These are phyloP conservation scores for Puccinia coronata DNA, from an alignment of 1,284 basidiomycete genomes.

Conservation along the genomic window DNA sequence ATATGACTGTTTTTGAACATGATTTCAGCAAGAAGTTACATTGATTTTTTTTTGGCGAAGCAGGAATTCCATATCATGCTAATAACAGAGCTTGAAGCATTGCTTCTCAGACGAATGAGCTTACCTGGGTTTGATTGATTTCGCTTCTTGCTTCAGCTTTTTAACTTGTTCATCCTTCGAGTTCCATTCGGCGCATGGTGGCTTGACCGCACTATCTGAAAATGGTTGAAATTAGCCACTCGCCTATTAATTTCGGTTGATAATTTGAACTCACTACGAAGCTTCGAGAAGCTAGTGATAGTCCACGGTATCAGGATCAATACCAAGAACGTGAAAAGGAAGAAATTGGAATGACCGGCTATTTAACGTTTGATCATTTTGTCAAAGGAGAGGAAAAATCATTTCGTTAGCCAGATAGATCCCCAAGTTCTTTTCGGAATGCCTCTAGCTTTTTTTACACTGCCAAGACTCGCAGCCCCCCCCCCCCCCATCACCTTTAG, in stretches of 20 bases:
- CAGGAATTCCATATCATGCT: too few species aligned
- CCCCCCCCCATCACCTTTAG: too few species aligned
- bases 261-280: slow-evolving; percentile 20
- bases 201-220: slow-evolving; percentile 51
- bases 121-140: slow-evolving; percentile 32
- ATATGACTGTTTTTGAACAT: slow-evolving; percentile 60
- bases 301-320: slow-evolving; percentile 77
- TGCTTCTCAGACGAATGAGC: neutral
- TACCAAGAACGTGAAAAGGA: slow-evolving; percentile 79
- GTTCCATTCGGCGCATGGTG: slow-evolving; percentile 71
- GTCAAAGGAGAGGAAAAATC: neutral
- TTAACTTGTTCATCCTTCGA: slow-evolving; percentile 60
- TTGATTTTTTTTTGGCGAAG: neutral
- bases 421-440: neutral
- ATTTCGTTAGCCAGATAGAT: neutral
- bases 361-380: neutral
- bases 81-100: too few species aligned
- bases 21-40: neutral
- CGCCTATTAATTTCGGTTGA: neutral
- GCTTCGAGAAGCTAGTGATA: slow-evolving; percentile 62
- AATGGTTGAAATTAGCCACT: slow-evolving; percentile 51
- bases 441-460: neutral
- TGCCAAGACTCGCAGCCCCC: too few species aligned
- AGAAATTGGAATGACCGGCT: slow-evolving; percentile 65
- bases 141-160: slow-evolving; percentile 32